Percentiles rank a stretch among this genome's conserved stretches.
Conservation (phyloP, 148 eudicot genomes). For the Rhododendron mucronatum region DNA sequence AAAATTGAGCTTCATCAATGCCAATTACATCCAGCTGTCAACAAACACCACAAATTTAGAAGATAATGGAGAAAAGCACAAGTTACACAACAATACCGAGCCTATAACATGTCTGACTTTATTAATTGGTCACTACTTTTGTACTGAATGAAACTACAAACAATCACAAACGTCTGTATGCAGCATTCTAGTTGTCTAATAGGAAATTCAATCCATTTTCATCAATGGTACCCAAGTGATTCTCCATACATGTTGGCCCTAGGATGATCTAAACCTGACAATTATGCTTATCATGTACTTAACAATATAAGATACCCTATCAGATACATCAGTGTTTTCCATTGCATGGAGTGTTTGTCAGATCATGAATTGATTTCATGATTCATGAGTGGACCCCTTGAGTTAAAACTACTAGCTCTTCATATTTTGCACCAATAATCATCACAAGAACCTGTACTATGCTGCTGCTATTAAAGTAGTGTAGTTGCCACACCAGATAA, state of each 20-base stretch:
- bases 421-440: neutral
- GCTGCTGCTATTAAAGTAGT: neutral
- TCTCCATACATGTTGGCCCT: neutral
- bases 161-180: neutral
- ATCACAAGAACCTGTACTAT: neutral
- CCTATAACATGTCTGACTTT: neutral
- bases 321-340: neutral
- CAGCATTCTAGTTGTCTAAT: neutral
- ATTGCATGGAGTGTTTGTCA: neutral
- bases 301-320: neutral
- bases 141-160: neutral
- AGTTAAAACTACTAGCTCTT: neutral
- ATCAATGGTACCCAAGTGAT: neutral
- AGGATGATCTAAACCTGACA: neutral
- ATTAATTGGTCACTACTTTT: neutral
- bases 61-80: neutral
- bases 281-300: neutral
- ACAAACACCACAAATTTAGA: neutral
- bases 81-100: neutral
- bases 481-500: neutral
- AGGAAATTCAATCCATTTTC: neutral
- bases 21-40: slow-evolving; percentile 84
- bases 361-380: neutral
- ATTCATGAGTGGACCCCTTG: neutral
- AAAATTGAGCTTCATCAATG: slow-evolving; percentile 90